Evolutionary conservation across 139 green algal genomes (phyloP), one percentile per base, ranked within the genome.

Genomic region (Asterochloris erici): DNA sequence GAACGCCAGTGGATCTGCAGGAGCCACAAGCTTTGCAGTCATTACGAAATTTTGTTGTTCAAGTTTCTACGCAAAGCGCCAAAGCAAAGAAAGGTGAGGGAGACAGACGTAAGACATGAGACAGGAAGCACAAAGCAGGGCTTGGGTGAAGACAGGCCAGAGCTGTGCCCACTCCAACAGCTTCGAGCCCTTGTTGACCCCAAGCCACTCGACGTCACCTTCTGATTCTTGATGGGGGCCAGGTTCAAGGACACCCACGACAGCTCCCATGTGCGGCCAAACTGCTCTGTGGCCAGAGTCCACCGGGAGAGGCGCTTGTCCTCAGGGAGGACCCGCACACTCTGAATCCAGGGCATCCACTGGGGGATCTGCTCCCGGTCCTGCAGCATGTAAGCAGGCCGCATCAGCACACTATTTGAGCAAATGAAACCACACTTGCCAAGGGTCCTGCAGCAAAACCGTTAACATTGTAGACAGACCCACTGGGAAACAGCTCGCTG

Each of bases 321-420:
- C 15, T 94, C 85, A 0, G 89, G 83, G 27, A 89, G 77, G 6
- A 94, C 86, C 85, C 91, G 83, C 54, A 78, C 29, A 9, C 80
- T 90, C 12, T 87, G 89, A 63, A 98, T 98, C 95, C 95, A 98
- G 1, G 94, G 93, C 95, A 98, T 98, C 95, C 95, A 98, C 27
- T 87, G 68, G 0, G 95, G 95, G 77, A 98, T 98, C 29, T 85
- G 85, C 79, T 91, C 85, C 17, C 92, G 84, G 85, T 98, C 93
- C 28, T 97, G 90, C 95, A 54, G 6, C 38, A 54, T 54, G 6
- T 54, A 6, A 54, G 38, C 38, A 54, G 38, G 38, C 38, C 94
- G 97, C 38, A 54, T 54, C 4, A 54, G 38, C 38, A 54, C 4
- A 2, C 38, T 54, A 6, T 54, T 54, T 54, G 38, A 6, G 6